Percentiles rank a stretch among this genome's conserved stretches.
Conservation (phyloP, 2,329 filamentous ascomycete genomes). For the Alternaria infectoria region DNA sequence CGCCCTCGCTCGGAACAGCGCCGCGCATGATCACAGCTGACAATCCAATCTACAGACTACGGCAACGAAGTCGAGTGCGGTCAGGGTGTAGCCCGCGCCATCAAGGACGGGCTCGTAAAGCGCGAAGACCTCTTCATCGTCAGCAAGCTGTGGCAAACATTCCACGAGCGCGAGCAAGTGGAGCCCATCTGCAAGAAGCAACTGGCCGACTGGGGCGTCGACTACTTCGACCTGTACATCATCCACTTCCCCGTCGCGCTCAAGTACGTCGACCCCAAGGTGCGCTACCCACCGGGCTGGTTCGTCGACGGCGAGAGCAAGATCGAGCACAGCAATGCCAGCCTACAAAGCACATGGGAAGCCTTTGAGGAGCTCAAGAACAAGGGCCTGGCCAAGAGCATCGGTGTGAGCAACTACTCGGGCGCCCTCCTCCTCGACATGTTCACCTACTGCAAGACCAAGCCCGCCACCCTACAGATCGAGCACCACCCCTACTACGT, state of each 20-base stretch:
- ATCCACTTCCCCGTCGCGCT: constrained; percentile 90
- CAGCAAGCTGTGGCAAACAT: constrained; percentile 92
- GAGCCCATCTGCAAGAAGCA: constrained; percentile 73
- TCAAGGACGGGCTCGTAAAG: constrained; percentile 48
- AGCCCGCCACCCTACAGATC: constrained; percentile 46
- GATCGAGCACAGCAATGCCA: constrained; percentile 47
- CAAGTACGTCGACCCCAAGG: constrained; percentile 57
- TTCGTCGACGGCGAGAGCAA: constrained; percentile 41
- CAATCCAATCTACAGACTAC: constrained; percentile 34
- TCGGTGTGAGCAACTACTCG: constrained; percentile 47
- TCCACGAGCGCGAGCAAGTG: constrained; percentile 81
- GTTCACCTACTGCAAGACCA: constrained; percentile 57
- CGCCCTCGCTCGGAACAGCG: constrained; percentile 13
- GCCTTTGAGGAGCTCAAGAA: constrained; percentile 51
- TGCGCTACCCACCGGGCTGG: constrained; percentile 47
- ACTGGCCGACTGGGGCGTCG: constrained; percentile 45
- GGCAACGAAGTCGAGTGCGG: constrained; percentile 48
- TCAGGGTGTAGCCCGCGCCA: constrained; percentile 45
- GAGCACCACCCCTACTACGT: constrained; percentile 50
- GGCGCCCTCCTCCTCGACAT: constrained; percentile 58
- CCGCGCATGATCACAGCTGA: constrained; percentile 2
- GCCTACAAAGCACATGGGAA: constrained; percentile 46
- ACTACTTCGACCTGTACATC: constrained; percentile 59
- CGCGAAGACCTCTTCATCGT: constrained; percentile 86
- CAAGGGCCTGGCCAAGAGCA: constrained; percentile 45